phyloP scores from a whole-genome alignment of 345 rosid genomes.

The Bruguiera parviflora region DNA sequence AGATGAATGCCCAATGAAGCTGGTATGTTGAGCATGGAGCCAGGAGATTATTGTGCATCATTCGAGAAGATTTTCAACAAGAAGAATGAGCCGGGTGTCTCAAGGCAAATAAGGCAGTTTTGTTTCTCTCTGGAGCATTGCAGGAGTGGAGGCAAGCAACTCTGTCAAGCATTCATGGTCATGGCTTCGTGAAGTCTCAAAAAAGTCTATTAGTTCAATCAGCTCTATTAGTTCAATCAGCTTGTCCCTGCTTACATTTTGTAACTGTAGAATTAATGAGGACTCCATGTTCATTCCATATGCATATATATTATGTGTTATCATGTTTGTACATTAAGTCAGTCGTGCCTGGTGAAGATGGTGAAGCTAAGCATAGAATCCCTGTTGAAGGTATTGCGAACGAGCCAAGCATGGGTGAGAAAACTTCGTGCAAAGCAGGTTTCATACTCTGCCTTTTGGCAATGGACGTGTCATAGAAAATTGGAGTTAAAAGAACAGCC shows the following conservation, averaged over 20 bases:
- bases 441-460: too few relatives aligned
- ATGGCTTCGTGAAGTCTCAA: conserved; percentile 33
- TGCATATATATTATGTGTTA: too few relatives aligned
- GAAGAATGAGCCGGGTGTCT: conserved; percentile 29
- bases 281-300: too few relatives aligned
- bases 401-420: conserved; percentile 21
- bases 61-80: too few relatives aligned
- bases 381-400: conserved; percentile 54
- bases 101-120: conserved; percentile 71
- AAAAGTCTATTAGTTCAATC: not conserved
- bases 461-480: too few relatives aligned
- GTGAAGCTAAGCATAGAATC: conserved; percentile 62
- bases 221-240: not conserved
- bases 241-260: too few relatives aligned
- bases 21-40: too few relatives aligned
- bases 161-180: conserved; percentile 41
- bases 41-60: too few relatives aligned
- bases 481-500: too few relatives aligned
- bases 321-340: conserved; percentile 1
- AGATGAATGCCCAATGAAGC: too few relatives aligned
- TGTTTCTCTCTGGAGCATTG: conserved; percentile 78
- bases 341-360: conserved; percentile 31
- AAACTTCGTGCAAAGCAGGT: too few relatives aligned
- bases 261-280: too few relatives aligned
- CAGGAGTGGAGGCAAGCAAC: conserved; percentile 59